Evolutionary conservation across 331 rosid genomes (phyloP).

Genomic region (Rhamnella rubrinervis): DNA sequence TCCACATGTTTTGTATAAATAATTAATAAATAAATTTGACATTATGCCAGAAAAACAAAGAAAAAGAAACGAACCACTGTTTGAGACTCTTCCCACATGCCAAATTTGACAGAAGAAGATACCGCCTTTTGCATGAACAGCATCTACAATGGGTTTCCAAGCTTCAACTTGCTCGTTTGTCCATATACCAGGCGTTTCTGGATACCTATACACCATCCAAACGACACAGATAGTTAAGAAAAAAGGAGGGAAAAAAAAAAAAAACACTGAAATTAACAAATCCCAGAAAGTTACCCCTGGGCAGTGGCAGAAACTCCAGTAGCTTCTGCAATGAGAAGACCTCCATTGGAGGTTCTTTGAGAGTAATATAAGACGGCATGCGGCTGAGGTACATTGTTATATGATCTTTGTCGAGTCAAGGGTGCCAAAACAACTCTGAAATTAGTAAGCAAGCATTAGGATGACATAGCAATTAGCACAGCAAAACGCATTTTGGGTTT

Average conservation of each 20-base stretch:
- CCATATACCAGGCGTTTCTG: slow-evolving; percentile 49
- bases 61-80: slow-evolving; percentile 29
- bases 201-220: slow-evolving; percentile 17
- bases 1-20: no score
- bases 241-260: no score
- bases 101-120: slow-evolving; percentile 51
- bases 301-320: slow-evolving; percentile 35
- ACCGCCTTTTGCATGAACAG: slow-evolving; percentile 38
- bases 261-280: no score
- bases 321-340: slow-evolving; percentile 52
- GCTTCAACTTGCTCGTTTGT: slow-evolving; percentile 43
- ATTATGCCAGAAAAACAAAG: not conserved
- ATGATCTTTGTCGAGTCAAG: slow-evolving; percentile 36
- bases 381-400: slow-evolving; percentile 37
- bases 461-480: no score
- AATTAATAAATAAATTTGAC: no score
- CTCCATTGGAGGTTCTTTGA: slow-evolving; percentile 38
- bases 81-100: slow-evolving; percentile 49
- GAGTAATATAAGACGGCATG: slow-evolving; percentile 45
- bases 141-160: slow-evolving; percentile 34
- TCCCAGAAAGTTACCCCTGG: no score
- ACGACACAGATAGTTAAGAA: not conserved
- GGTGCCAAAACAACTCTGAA: slow-evolving; percentile 43
- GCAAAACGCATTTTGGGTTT: no score
- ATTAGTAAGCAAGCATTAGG: not conserved